These are phyloP conservation scores for Steccherinum ochraceum DNA, from an alignment of 768 basidiomycete genomes.

Conservation along the genomic window DNA sequence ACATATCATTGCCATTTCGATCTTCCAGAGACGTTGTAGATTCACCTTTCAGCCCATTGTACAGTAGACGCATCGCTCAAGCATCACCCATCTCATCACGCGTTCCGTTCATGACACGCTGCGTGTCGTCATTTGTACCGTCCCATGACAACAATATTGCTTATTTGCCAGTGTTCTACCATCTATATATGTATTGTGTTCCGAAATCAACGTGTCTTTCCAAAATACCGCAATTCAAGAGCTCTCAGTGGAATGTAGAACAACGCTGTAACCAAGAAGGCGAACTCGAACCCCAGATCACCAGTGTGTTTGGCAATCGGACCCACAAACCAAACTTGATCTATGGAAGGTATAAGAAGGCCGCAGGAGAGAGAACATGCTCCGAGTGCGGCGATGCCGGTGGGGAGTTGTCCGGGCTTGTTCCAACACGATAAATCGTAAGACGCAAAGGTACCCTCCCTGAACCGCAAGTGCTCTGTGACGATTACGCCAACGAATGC, in stretches of 20 bases:
- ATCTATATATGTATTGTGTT: too few species aligned
- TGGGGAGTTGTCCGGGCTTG: conserved; percentile 43
- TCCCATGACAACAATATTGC: too few species aligned
- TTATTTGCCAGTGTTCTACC: too few species aligned
- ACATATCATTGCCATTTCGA: too few species aligned
- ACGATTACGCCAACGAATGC: conserved; percentile 56
- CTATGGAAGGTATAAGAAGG: conserved; percentile 60
- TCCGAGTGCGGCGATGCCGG: conserved; percentile 53
- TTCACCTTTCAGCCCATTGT: too few species aligned
- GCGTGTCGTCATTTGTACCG: too few species aligned
- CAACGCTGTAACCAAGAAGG: conserved; percentile 39
- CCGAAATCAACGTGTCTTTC: not conserved
- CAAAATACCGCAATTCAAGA: conserved; percentile 23
- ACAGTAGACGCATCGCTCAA: too few species aligned
- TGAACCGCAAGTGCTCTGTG: conserved; percentile 63
- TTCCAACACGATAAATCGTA: conserved; percentile 56
- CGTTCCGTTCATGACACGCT: too few species aligned
- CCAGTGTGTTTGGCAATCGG: conserved; percentile 60
- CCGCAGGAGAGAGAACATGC: conserved; percentile 46
- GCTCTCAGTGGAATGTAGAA: conserved; percentile 50
- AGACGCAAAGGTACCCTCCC: conserved; percentile 36
- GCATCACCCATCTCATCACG: too few species aligned
- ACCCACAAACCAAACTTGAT: conserved; percentile 65
- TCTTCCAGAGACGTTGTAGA: too few species aligned
- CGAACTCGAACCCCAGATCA: conserved; percentile 67